Conservation (phyloP, 139 green algal species). For the Chlamydomonas applanata region DNA sequence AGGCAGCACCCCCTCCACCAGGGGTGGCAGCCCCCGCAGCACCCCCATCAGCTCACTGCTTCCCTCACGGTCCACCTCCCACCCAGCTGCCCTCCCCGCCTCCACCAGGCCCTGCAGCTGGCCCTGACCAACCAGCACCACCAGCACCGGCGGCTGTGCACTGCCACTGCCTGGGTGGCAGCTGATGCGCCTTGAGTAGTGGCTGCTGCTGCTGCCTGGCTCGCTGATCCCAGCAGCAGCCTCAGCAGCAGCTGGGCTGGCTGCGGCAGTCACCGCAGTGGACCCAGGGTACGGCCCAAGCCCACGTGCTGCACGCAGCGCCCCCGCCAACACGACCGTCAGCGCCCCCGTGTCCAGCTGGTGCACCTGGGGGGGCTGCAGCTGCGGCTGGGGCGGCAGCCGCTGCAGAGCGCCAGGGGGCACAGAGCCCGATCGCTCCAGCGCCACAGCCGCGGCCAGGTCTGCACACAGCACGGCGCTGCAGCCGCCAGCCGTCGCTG, state of each 20-base stretch:
- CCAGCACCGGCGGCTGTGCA: not conserved
- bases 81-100: not conserved
- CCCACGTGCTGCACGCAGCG: too few species aligned
- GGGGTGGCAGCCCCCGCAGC: too few species aligned
- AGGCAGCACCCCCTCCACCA: too few species aligned
- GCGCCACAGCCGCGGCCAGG: not conserved
- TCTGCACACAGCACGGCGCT: constrained; percentile 1
- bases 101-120: not conserved
- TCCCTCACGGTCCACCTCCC: not conserved
- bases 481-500: not conserved
- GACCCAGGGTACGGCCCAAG: too few species aligned
- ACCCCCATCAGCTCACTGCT: not conserved
- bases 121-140: not conserved
- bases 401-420: too few species aligned
- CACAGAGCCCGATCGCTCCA: not conserved
- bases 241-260: too few species aligned
- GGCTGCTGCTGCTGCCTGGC: not conserved
- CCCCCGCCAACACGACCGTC: too few species aligned
- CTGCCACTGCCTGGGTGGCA: not conserved
- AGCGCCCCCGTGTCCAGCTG: too few species aligned
- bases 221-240: too few species aligned
- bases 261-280: too few species aligned
- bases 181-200: not conserved
- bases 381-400: too few species aligned
- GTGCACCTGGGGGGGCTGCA: too few species aligned